Base-by-base conservation (phyloP, 2,329 filamentous ascomycete genomes). In the Cephalotrichum gorgonifer region DNA sequence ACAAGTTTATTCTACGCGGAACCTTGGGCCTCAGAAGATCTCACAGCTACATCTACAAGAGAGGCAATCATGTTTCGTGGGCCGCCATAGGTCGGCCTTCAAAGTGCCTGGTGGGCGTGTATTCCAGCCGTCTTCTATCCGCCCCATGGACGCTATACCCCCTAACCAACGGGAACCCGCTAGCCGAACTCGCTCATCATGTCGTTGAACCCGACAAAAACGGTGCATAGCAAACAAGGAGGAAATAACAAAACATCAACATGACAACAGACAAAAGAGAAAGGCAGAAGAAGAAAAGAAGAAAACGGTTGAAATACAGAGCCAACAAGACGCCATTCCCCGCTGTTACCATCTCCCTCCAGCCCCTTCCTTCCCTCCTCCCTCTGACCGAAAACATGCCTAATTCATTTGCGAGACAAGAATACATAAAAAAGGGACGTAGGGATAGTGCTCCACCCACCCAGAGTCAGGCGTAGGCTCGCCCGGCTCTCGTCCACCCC, bases 241-340 rank as follows among this genome's bases (percentile, higher is more conserved):
- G 4, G 33, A 7, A 38, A 12, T 12, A 12, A 30, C 27, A 30
- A 30, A 11, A 39, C 17, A 39, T 39, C 20, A 11, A 22, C 35
- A 22, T 39, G 35, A 20, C 35, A 6, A 20, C 35, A 15, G 4
- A 15, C 12, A 43, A 30, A 22, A 20, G 7, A 23, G 14, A 45
- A 44, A 23, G 12, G 33, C 12, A 25, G 2, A 44, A 15, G 46
- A 42, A 33, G 39, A 50, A 27, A 47, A 26, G 17, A 49, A 49
- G 17, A 41, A 46, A 35, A 30, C 17, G 4, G 15, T 39, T 15
- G 31, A 31, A n/a, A 31, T 25, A 38, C 23, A n/a, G 35, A 25
- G 33, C 44, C 41, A 48, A 45, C 39, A 53, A 49, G 41, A 49
- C 45, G 45, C 45, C 45, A 11, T 20, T 42, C 20, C 23, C 45